These are phyloP conservation scores for Rutidosis leptorrhynchoides DNA, from an alignment of 129 eudicot species.

Conservation along the genomic window DNA sequence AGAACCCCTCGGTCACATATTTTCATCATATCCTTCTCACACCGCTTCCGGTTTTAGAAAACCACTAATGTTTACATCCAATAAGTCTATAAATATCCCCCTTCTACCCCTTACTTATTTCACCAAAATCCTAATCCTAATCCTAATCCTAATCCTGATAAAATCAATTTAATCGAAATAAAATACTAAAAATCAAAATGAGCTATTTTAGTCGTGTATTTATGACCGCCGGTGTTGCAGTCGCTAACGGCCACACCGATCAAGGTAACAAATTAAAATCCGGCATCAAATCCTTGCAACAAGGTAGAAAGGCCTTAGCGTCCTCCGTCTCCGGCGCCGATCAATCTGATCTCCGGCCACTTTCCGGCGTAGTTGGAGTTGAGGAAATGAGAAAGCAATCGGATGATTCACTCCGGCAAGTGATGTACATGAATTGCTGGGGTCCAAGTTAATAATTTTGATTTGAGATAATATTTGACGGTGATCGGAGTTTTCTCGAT, in stretches of 20 bases:
- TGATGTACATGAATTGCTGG: constrained; percentile 81
- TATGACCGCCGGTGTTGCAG: constrained; percentile 47
- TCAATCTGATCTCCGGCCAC: constrained; percentile 39
- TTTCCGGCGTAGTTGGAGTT: constrained; percentile 29
- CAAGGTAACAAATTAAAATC: constrained; percentile 39
- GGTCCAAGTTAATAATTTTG: constrained; percentile 42
- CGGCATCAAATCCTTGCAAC: constrained; percentile 32
- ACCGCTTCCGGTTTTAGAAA: constrained; percentile 19
- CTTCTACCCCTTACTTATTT: neutral
- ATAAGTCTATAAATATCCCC: constrained; percentile 17
- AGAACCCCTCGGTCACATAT: neutral
- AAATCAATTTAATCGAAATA: neutral
- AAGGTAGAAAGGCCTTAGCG: constrained; percentile 36
- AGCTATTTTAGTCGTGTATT: constrained; percentile 39
- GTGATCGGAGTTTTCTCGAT: constrained; percentile 30
- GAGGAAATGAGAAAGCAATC: constrained; percentile 42
- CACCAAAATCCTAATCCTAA: neutral
- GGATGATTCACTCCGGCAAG: constrained; percentile 69
- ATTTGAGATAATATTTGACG: constrained; percentile 10
- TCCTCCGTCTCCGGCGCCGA: constrained; percentile 17
- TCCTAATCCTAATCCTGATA: neutral
- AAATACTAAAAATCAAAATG: constrained; percentile 17
- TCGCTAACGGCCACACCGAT: constrained; percentile 48
- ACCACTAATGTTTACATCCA: neutral
- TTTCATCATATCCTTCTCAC: neutral